Percentiles rank a stretch among this genome's conserved stretches.
Conservation (phyloP, 768 basidiomycete genomes). For the Boletus reticulatus region DNA sequence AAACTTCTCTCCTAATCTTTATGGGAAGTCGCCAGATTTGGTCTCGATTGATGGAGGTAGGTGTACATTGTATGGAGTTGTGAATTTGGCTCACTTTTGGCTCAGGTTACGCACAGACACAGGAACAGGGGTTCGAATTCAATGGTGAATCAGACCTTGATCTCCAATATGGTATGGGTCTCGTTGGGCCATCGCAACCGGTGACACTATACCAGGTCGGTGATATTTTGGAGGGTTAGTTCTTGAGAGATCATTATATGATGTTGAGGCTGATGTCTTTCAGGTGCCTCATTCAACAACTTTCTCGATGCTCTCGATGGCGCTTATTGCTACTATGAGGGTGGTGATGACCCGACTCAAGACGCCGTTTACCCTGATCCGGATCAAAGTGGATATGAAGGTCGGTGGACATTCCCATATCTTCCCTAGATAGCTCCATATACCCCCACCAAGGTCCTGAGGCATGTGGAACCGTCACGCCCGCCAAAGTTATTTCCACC, state of each 20-base stretch:
- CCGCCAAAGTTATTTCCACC: constrained; percentile 40
- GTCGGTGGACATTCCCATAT: constrained; percentile 2
- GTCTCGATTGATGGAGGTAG: constrained; percentile 38
- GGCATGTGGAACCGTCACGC: constrained; percentile 36
- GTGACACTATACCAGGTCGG: constrained; percentile 36
- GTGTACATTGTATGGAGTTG: background rate
- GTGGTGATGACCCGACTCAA: constrained; percentile 32
- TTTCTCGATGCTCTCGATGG: constrained; percentile 35
- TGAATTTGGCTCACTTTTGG: background rate
- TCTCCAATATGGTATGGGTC: constrained; percentile 23
- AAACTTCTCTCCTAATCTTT: constrained; percentile 15
- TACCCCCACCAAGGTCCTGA: constrained; percentile 20
- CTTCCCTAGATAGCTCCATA: too few relatives aligned
- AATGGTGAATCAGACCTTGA: constrained; percentile 30
- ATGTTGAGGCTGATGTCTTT: too few relatives aligned
- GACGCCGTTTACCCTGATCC: constrained; percentile 29
- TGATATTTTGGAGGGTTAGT: constrained; percentile 8
- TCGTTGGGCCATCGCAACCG: constrained; percentile 6
- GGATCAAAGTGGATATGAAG: constrained; percentile 19
- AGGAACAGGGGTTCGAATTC: constrained; percentile 2
- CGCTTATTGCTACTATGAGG: constrained; percentile 34
- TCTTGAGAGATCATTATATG: background rate
- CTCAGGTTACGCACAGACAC: constrained; percentile 33
- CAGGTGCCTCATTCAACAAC: constrained; percentile 34
- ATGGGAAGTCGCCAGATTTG: constrained; percentile 26